Percentiles rank a stretch among this genome's conserved stretches.
phyloP scores from a whole-genome alignment of 352 stramenopile genomes.

The Phytophthora europaea region DNA sequence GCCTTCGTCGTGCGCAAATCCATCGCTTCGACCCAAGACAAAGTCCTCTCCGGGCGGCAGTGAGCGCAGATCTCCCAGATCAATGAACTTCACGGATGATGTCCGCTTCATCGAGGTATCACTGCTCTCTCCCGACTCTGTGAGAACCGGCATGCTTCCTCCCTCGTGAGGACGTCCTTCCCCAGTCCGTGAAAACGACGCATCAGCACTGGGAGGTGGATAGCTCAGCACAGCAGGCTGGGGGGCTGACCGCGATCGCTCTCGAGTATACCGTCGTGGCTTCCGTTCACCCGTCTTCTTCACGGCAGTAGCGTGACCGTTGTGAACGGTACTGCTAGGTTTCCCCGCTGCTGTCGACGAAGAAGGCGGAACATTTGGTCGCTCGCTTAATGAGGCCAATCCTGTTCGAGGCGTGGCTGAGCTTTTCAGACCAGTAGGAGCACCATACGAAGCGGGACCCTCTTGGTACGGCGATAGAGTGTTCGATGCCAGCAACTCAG shows the following conservation, averaged over 20 bases:
- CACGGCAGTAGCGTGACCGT: background rate
- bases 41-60: conserved; percentile 47
- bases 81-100: conserved; percentile 60
- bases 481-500: conserved; percentile 76
- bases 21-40: conserved; percentile 35
- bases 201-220: conserved; percentile 17
- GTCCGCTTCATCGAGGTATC: conserved; percentile 40
- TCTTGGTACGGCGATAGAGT: conserved; percentile 73
- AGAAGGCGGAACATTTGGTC: conserved; percentile 44
- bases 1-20: conserved; percentile 52
- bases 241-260: conserved; percentile 68
- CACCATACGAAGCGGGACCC: conserved; percentile 46
- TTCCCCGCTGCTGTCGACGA: conserved; percentile 22
- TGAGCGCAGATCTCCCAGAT: conserved; percentile 66
- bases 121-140: conserved; percentile 28
- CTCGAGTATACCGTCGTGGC: conserved; percentile 46
- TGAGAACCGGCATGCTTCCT: conserved; percentile 29
- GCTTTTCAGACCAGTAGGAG: conserved; percentile 50
- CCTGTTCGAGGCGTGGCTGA: conserved; percentile 73
- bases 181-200: conserved; percentile 23
- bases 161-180: conserved; percentile 25
- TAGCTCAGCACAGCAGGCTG: conserved; percentile 44
- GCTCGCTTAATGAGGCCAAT: conserved; percentile 75
- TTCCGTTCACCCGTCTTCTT: conserved; percentile 45
- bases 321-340: conserved; percentile 8